phyloP scores from a whole-genome alignment of 352 stramenopile species.

The Pythium myriotylum region DNA sequence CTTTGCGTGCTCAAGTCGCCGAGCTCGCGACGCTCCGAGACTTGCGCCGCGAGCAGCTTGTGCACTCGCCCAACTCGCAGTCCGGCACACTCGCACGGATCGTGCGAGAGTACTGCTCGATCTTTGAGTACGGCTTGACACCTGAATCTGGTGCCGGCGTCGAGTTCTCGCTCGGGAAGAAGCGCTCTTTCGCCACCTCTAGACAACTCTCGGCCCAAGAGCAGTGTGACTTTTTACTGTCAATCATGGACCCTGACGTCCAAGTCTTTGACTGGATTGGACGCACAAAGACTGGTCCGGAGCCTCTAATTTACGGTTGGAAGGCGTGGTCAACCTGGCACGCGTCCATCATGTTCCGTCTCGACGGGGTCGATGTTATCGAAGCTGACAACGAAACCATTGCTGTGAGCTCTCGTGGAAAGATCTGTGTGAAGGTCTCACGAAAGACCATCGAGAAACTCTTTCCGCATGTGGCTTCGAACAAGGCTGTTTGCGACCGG shows the following conservation, averaged over 20 bases:
- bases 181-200: conserved; percentile 32
- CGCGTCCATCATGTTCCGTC: conserved; percentile 29
- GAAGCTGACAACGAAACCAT: conserved; percentile 46
- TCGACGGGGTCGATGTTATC: conserved; percentile 45
- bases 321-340: conserved; percentile 30
- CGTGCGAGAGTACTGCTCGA: conserved; percentile 45
- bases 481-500: conserved; percentile 30
- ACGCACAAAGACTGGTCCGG: conserved; percentile 15
- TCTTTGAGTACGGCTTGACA: conserved; percentile 53
- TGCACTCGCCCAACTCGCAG: conserved; percentile 36
- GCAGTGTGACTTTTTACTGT: conserved; percentile 20
- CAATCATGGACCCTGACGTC: conserved; percentile 26
- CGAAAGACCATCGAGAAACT: conserved; percentile 51
- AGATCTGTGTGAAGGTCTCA: conserved; percentile 53
- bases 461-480: conserved; percentile 60
- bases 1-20: conserved; percentile 47
- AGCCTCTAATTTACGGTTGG: conserved; percentile 23
- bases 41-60: conserved; percentile 42
- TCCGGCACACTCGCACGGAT: conserved; percentile 47
- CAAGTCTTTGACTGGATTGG: conserved; percentile 30
- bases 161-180: conserved; percentile 25
- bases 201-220: conserved; percentile 11
- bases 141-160: conserved; percentile 5
- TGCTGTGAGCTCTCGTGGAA: conserved; percentile 42
- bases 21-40: conserved; percentile 46